phyloP scores from a whole-genome alignment of 495 filamentous ascomycete species.

The Hypoxylon fragiforme region DNA sequence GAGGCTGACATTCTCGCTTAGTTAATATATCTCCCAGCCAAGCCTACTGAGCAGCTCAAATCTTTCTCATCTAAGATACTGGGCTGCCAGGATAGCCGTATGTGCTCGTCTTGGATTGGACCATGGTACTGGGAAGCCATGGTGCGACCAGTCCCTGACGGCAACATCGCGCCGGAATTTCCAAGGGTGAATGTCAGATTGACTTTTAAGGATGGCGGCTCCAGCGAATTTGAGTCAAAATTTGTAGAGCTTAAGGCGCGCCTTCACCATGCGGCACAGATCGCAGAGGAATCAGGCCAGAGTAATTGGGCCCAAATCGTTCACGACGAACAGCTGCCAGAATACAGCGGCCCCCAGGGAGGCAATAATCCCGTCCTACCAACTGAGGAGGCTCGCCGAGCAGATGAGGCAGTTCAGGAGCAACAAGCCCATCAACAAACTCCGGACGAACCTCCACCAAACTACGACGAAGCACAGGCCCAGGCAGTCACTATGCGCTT shows the following conservation, averaged over 20 bases:
- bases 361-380: slow-evolving; percentile 27
- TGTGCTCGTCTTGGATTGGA: slow-evolving; percentile 92
- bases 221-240: slow-evolving; percentile 83
- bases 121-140: slow-evolving; percentile 87
- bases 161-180: slow-evolving; percentile 79
- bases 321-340: slow-evolving; percentile 81
- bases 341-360: slow-evolving; percentile 62
- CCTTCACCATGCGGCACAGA: slow-evolving; percentile 75
- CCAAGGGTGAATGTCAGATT: slow-evolving; percentile 76
- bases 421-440: slow-evolving; percentile 43
- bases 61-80: slow-evolving; percentile 90
- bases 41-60: slow-evolving; percentile 67
- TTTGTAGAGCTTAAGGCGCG: slow-evolving; percentile 87
- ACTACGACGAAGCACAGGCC: slow-evolving; percentile 88
- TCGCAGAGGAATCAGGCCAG: slow-evolving; percentile 55
- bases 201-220: slow-evolving; percentile 92
- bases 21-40: slow-evolving; percentile 86
- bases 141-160: slow-evolving; percentile 77
- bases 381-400: slow-evolving; percentile 27
- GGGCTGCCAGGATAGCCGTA: slow-evolving; percentile 83
- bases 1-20: slow-evolving; percentile 39
- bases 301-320: slow-evolving; percentile 59
- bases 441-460: slow-evolving; percentile 84
- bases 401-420: slow-evolving; percentile 26
- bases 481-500: slow-evolving; percentile 64